These are phyloP conservation scores for Pyracantha coccinea DNA, from an alignment of 331 rosid genomes.

Conservation along the genomic window DNA sequence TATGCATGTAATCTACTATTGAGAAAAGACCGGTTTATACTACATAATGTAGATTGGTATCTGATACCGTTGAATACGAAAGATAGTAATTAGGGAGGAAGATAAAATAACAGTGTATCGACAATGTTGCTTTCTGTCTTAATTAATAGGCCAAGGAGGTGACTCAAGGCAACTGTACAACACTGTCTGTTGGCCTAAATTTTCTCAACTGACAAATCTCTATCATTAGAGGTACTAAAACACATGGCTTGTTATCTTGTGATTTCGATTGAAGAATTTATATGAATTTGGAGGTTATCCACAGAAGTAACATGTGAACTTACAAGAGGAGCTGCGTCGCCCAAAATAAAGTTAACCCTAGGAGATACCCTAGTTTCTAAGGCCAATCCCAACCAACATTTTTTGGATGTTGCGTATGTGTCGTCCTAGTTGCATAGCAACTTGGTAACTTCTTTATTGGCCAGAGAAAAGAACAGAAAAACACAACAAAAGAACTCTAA, in stretches of 20 bases:
- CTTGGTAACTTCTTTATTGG: too few species aligned
- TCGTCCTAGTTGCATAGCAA: too few species aligned
- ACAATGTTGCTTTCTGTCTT: background rate
- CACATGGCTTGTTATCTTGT: constrained; percentile 19
- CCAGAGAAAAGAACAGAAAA: too few species aligned
- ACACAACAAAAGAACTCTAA: too few species aligned
- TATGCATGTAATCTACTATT: background rate
- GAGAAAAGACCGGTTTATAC: background rate
- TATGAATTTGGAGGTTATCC: too few species aligned
- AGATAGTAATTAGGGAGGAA: background rate
- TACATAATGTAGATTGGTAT: background rate
- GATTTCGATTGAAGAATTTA: background rate
- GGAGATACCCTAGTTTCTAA: too few species aligned
- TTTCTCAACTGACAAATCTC: constrained; percentile 4
- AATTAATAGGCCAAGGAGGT: constrained; percentile 2
- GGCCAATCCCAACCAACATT: too few species aligned
- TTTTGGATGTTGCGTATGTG: too few species aligned
- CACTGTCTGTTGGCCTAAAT: background rate
- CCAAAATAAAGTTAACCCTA: too few species aligned
- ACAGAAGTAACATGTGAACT: too few species aligned
- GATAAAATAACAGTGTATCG: background rate
- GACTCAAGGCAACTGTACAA: background rate
- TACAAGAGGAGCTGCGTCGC: too few species aligned
- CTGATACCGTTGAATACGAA: background rate
- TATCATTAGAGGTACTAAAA: background rate